These are phyloP conservation scores for Prinsepia uniflora DNA, from an alignment of 306 rosid species.

Conservation along the genomic window DNA sequence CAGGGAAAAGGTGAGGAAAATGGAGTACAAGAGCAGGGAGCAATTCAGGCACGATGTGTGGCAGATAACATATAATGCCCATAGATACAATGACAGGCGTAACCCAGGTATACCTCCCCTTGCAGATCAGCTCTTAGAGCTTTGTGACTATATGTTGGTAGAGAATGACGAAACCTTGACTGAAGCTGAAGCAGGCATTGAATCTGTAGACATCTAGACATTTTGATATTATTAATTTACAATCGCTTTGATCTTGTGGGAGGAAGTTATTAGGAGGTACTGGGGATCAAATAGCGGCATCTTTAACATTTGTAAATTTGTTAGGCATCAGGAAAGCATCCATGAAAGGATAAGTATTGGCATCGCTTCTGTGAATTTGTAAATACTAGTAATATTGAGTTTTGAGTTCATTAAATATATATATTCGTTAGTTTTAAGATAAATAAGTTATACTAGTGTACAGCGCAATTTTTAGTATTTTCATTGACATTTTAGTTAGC, in stretches of 20 bases:
- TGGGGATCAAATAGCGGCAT: neutral
- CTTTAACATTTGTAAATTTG: neutral
- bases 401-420: neutral
- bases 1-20: slow-evolving; percentile 72
- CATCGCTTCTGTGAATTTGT: slow-evolving; percentile 11
- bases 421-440: neutral
- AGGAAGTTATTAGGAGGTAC: neutral
- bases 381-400: neutral
- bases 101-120: slow-evolving; percentile 92
- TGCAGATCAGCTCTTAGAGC: slow-evolving; percentile 84
- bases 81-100: slow-evolving; percentile 72
- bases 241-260: neutral
- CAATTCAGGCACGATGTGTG: slow-evolving; percentile 81
- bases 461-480: neutral
- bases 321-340: neutral
- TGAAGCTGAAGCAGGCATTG: slow-evolving; percentile 90
- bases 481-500: neutral
- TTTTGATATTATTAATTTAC: slow-evolving; percentile 9
- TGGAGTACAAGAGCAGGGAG: slow-evolving; percentile 90
- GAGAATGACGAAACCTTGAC: slow-evolving; percentile 75
- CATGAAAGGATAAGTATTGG: neutral
- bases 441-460: neutral
- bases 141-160: slow-evolving; percentile 74
- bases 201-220: slow-evolving; percentile 40
- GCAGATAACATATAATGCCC: slow-evolving; percentile 85